Evolutionary conservation across 345 rosid species (phyloP).

Genomic region (Passiflora organensis): DNA sequence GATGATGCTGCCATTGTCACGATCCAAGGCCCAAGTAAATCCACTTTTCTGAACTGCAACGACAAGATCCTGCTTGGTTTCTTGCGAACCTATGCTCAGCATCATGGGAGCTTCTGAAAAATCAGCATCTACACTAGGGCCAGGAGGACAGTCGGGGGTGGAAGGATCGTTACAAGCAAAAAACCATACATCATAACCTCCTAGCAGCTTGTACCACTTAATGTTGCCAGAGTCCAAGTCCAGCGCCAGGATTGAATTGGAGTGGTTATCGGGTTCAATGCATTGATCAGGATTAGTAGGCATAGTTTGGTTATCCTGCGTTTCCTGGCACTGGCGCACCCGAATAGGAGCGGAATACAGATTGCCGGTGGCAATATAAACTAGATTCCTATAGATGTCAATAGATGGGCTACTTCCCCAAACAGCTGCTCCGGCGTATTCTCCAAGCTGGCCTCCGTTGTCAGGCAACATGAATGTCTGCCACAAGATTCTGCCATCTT

Average conservation of each 20-base stretch:
- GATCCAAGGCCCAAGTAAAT: slow-evolving; percentile 26
- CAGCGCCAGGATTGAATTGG: slow-evolving; percentile 26
- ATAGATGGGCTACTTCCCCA: slow-evolving; percentile 39
- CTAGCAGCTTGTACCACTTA: slow-evolving; percentile 28
- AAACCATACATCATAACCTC: slow-evolving; percentile 33
- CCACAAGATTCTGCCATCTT: slow-evolving; percentile 21
- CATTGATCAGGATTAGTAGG: slow-evolving; percentile 22
- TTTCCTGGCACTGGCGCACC: slow-evolving; percentile 22
- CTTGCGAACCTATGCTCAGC: slow-evolving; percentile 11
- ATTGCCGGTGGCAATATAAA: slow-evolving; percentile 37
- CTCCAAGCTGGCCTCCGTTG: slow-evolving; percentile 10
- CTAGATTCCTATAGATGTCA: slow-evolving; percentile 19
- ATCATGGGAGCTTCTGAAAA: slow-evolving; percentile 36
- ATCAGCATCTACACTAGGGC: slow-evolving; percentile 32
- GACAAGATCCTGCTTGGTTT: slow-evolving; percentile 15
- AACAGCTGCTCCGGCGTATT: slow-evolving; percentile 26
- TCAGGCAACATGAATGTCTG: slow-evolving; percentile 24
- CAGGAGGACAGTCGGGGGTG: slow-evolving; percentile 22
- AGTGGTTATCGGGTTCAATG: slow-evolving; percentile 25
- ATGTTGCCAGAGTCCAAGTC: slow-evolving; percentile 25
- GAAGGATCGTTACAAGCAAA: slow-evolving; percentile 21
- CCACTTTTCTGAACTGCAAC: slow-evolving; percentile 31
- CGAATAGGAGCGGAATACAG: slow-evolving; percentile 27
- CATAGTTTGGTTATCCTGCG: slow-evolving; percentile 24
- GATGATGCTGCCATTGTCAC: slow-evolving; percentile 12